Base-by-base conservation (phyloP, 2,329 filamentous ascomycete species). In the Stachybotrys elegans region DNA sequence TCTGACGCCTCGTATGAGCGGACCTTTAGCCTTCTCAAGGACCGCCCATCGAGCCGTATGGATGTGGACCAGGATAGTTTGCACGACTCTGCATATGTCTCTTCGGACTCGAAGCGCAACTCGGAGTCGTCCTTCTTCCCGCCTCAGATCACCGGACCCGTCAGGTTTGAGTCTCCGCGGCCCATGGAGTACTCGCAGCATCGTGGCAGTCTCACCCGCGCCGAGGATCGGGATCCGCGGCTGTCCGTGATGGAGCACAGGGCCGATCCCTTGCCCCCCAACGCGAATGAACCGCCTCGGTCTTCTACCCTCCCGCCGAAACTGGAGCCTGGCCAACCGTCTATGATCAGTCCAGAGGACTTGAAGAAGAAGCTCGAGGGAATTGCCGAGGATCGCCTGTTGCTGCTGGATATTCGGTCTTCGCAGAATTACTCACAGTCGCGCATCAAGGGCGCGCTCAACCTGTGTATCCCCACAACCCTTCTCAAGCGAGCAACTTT, bases 391-490 rank as follows among this genome's bases (percentile, higher is more conserved):
- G 57, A 65, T 7, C 67, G 71, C 1, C 52, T 88, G 1, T 69
- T 98, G 23, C 61, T 97, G 2, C 70, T 98, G 5, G 93, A 98
- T 61, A 78, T 97, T 19, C 81, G 93, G 31, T 90, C 94, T 0
- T 88, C 84, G 22, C 89, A 90, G 17, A 88, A 92, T 52, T 96
- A 86, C 58, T 78, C 83, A 1, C 75, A 79, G 37, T 83, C 86
- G 19, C 81, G 87, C 22, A 86, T 97, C 43, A 70, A 75, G 40
- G 84, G 84, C n/a, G 88, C 92, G 1, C 68, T 98, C 23, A 97
- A 94, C 59, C 72, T 98, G 5, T 97, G 93, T 59, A 95, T 97
- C 48, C 93, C 93, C 0, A 97, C 93, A 0, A 97, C 92, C 0
- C 70, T 98, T 13, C 69, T 98, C 16, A 97, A 97, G 65, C 78